Base-by-base conservation (phyloP, 352 stramenopile species). In the Halophytophthora polymorphica region DNA sequence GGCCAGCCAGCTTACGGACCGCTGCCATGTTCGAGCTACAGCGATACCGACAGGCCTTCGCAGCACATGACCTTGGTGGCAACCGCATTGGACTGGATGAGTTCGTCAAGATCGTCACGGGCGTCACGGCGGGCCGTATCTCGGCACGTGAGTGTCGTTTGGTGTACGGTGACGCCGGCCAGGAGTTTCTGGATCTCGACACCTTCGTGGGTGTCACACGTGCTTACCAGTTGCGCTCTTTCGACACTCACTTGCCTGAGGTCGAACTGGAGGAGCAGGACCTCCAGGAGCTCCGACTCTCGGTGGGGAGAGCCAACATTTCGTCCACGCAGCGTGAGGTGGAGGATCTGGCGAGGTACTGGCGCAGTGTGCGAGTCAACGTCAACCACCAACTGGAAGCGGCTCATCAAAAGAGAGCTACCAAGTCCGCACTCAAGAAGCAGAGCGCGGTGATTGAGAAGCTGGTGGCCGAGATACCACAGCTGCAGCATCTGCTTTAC, bases 71-170 rank as follows among this genome's bases (percentile, higher is more conserved):
- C 48, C 39, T 70, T 4, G 66, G 71, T 15, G 71, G 70, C 21
- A 59, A 73, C 39, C 68, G 61, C 11, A 83, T 91, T 17, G 80
- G 77, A 6, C 58, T 87, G 48, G 75, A 89, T 12, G 70, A 88
- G 57, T 91, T 91, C 41, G 66, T 71, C 49, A 82, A 86, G 48
- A 79, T 91, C 50, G 71, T 89, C 10, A 85, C 61, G n/a, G 68
- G 65, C 15, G 75, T 88, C 21, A 87, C 76, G 2, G 65, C 65
- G 14, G 59, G 71, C 18, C 61, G 66, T 6, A 57, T 91, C 3
- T 70, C 64, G 1, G 45, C 66, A 5, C 60, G 77, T 2, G 80
- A 88, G 22, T 88, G 75, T 35, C 62, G 77, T 14, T 51, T 91
- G 11, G 76, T 91, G 15, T 91, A 77, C 41, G 74, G 66, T 23